phyloP scores from a whole-genome alignment of 306 rosid species.

The Styphnolobium japonicum region DNA sequence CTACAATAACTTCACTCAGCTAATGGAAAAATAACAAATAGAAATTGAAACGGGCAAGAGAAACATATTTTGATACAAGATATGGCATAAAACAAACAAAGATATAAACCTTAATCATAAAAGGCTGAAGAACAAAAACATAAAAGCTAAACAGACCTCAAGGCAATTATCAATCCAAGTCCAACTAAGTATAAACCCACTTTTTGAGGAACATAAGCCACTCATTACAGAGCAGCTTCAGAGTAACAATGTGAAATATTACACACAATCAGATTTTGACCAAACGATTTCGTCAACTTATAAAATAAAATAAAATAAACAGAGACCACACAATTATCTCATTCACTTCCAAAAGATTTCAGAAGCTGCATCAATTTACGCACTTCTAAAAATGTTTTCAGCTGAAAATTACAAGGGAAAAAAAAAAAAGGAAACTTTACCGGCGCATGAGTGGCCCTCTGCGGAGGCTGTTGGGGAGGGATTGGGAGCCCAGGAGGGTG shows the following conservation, averaged over 20 bases:
- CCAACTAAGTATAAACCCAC: background rate
- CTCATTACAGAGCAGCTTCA: too few relatives aligned
- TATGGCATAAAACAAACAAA: background rate
- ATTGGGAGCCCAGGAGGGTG: constrained; percentile 49
- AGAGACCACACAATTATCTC: too few relatives aligned
- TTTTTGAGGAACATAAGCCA: too few relatives aligned
- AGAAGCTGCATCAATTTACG: too few relatives aligned
- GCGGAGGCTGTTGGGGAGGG: constrained; percentile 6
- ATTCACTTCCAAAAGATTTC: too few relatives aligned
- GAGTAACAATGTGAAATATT: background rate
- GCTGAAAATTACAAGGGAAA: too few relatives aligned
- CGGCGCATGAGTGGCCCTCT: background rate
- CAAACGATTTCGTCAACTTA: background rate
- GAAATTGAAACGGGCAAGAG: too few relatives aligned
- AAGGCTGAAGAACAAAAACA: background rate
- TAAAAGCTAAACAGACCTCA: background rate
- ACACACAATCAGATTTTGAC: background rate
- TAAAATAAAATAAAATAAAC: too few relatives aligned
- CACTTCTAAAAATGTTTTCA: too few relatives aligned
- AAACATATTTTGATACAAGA: too few relatives aligned
- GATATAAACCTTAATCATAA: background rate
- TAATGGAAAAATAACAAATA: too few relatives aligned
- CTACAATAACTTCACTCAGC: too few relatives aligned
- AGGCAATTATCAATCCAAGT: background rate
- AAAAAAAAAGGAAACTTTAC: constrained; percentile 17